phyloP scores from a whole-genome alignment of 1,139 yeast species.

The Barnettozyma hawaiiensis region DNA sequence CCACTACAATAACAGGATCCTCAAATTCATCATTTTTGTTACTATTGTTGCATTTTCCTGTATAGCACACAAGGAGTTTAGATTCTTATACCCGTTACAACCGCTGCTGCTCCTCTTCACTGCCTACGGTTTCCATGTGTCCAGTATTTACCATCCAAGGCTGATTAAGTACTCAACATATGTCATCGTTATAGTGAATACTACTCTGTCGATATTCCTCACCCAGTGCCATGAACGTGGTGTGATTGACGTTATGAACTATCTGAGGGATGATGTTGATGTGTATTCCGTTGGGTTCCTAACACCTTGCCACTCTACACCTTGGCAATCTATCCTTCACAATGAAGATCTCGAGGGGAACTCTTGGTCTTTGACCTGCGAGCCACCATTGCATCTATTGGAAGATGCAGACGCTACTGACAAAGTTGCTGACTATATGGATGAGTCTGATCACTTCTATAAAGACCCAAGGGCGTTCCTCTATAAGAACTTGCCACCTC shows the following conservation, averaged over 20 bases:
- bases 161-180: conserved; percentile 11
- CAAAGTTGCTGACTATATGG: conserved; percentile 49
- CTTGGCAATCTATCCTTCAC: conserved; percentile 86
- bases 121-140: conserved; percentile 30
- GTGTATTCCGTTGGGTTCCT: conserved; percentile 64
- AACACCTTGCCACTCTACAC: conserved; percentile 97
- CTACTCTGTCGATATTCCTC: conserved; percentile 46
- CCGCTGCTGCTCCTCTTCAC: conserved; percentile 56
- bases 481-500: conserved; percentile 37
- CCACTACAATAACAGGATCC: conserved; percentile 14
- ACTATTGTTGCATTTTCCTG: conserved; percentile 54
- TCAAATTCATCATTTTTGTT: conserved; percentile 27
- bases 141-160: conserved; percentile 15
- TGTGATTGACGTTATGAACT: conserved; percentile 60
- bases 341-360: conserved; percentile 36
- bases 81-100: conserved; percentile 83
- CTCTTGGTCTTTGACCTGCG: conserved; percentile 82
- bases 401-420: conserved; percentile 14
- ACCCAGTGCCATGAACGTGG: conserved; percentile 78
- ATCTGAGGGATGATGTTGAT: conserved; percentile 39
- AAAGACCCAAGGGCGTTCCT: conserved; percentile 56
- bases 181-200: conserved; percentile 35
- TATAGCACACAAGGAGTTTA: conserved; percentile 80
- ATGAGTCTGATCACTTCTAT: conserved; percentile 83
- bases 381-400: conserved; percentile 63